Percentiles rank a stretch among this genome's conserved stretches.
Conservation (phyloP, 768 basidiomycete genomes). For the Lactarius evosmus region DNA sequence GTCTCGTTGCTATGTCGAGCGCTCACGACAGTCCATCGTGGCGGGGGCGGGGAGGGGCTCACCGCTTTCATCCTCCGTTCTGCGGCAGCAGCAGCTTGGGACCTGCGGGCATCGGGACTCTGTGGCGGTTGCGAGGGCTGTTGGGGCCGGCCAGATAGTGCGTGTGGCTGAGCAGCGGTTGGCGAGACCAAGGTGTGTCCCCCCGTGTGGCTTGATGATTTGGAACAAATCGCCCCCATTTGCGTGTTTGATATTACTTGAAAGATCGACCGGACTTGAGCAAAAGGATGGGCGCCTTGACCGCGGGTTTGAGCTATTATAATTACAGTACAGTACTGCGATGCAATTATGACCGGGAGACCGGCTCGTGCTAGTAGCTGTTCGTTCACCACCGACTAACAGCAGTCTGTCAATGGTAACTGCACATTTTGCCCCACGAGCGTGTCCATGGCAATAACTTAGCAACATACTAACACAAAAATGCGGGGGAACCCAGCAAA, state of each 20-base stretch:
- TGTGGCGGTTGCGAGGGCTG: not conserved
- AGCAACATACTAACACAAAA: not conserved
- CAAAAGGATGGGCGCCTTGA: not conserved
- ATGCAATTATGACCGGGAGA: not conserved
- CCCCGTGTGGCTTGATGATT: slow-evolving; percentile 34
- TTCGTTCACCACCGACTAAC: not conserved
- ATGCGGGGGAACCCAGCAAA: not conserved
- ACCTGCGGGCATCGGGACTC: slow-evolving; percentile 20
- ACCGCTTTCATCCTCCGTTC: slow-evolving; percentile 37
- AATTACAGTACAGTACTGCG: not conserved
- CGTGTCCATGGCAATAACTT: slow-evolving; percentile 2
- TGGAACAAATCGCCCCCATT: slow-evolving; percentile 41
- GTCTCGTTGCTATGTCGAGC: slow-evolving; percentile 1
- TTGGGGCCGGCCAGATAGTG: not conserved
- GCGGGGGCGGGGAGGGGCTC: slow-evolving; percentile 22
- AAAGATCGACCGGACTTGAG: not conserved
- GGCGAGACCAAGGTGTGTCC: slow-evolving; percentile 34
- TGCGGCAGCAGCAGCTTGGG: slow-evolving; percentile 39
- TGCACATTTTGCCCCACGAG: not conserved
- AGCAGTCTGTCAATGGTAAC: not conserved
- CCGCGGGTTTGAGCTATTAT: not conserved
- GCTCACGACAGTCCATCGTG: slow-evolving; percentile 2
- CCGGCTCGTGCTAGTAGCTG: not conserved
- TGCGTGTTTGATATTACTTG: slow-evolving; percentile 8
- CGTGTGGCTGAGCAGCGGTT: not conserved